Percentiles rank a stretch among this genome's conserved stretches.
phyloP scores from a whole-genome alignment of 108 stramenopile species.

The Cyclotella cryptica region DNA sequence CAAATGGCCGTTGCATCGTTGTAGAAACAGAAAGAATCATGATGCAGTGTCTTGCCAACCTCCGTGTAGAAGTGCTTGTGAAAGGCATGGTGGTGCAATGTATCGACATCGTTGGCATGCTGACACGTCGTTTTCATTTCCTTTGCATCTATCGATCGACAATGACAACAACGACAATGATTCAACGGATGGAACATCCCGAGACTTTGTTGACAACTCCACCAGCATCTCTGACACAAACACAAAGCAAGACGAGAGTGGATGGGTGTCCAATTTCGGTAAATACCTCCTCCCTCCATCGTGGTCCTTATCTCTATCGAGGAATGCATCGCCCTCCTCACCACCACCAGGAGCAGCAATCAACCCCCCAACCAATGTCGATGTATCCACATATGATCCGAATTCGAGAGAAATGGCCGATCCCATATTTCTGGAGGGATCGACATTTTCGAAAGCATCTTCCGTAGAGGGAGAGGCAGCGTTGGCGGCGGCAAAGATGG shows the following conservation, averaged over 20 bases:
- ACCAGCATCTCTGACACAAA: too few relatives aligned
- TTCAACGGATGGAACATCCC: too few relatives aligned
- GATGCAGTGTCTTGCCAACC: too few relatives aligned
- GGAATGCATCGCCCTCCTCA: neutral
- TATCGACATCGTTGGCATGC: too few relatives aligned
- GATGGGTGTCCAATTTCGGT: constrained; percentile 29
- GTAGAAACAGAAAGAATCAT: too few relatives aligned
- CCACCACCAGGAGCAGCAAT: neutral
- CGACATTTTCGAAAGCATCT: constrained; percentile 3
- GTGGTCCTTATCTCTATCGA: constrained; percentile 9
- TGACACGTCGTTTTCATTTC: too few relatives aligned
- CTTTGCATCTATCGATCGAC: too few relatives aligned
- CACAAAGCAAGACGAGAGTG: neutral
- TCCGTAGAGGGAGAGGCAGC: neutral
- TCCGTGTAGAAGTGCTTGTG: too few relatives aligned
- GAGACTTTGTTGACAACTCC: too few relatives aligned
- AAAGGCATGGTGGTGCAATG: too few relatives aligned
- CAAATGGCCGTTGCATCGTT: too few relatives aligned
- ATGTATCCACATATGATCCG: constrained; percentile 17
- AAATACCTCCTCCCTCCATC: constrained; percentile 27
- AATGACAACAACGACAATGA: too few relatives aligned
- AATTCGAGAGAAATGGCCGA: neutral
- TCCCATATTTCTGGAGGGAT: constrained; percentile 1
- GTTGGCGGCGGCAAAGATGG: neutral
- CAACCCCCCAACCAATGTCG: neutral